Conservation (phyloP, 169 alveolate species). For the Plasmodium adleri region DNA sequence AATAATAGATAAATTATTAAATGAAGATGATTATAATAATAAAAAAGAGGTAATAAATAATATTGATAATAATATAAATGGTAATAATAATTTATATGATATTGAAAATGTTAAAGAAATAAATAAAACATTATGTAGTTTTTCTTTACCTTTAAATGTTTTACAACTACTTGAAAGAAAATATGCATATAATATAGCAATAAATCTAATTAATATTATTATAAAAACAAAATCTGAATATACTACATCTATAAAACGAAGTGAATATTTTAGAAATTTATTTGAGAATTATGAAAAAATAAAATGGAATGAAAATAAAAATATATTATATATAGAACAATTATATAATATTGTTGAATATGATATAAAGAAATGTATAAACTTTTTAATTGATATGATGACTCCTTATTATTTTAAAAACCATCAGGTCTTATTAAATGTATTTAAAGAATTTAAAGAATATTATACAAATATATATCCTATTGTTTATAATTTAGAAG, state of each 20-base stretch:
- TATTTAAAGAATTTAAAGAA: slow-evolving; percentile 49
- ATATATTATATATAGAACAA: slow-evolving; percentile 53
- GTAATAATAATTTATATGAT: slow-evolving; percentile 24
- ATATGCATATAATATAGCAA: slow-evolving; percentile 51
- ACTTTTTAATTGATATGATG: slow-evolving; percentile 32
- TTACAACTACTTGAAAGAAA: slow-evolving; percentile 58
- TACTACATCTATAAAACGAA: slow-evolving; percentile 17
- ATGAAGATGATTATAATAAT: slow-evolving; percentile 3
- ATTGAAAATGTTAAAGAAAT: slow-evolving; percentile 28
- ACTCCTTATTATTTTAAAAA: slow-evolving; percentile 60
- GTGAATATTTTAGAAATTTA: slow-evolving; percentile 34
- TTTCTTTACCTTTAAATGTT: slow-evolving; percentile 13
- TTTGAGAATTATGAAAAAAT: slow-evolving; percentile 34
- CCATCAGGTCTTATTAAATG: slow-evolving; percentile 10
- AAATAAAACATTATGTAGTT: slow-evolving; percentile 31
- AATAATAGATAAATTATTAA: slow-evolving; percentile 4
- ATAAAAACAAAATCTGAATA: slow-evolving; percentile 58
- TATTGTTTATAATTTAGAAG: slow-evolving; percentile 58
- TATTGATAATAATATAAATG: neutral
- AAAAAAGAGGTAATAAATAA: no score
- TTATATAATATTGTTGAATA: slow-evolving; percentile 45
- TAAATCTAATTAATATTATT: slow-evolving; percentile 36
- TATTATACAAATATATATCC: slow-evolving; percentile 33
- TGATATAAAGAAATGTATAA: slow-evolving; percentile 46
- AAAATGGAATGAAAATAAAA: slow-evolving; percentile 35